These are phyloP conservation scores for Schrenkiella parvula DNA, from an alignment of 345 rosid species.

Conservation along the genomic window DNA sequence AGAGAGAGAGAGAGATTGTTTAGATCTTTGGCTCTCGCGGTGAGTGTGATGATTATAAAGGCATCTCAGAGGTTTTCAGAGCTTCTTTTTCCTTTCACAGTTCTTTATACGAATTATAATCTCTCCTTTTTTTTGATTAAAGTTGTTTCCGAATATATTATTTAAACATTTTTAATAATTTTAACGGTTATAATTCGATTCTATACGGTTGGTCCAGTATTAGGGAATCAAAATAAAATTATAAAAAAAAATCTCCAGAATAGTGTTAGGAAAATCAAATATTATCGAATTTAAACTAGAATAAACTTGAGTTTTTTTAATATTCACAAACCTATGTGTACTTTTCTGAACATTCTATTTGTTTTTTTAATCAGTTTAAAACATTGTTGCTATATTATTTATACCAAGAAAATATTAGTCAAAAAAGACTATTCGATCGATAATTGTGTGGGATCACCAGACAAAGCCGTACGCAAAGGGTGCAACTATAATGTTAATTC, in stretches of 20 bases:
- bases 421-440: neutral
- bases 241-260: neutral
- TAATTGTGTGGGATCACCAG: neutral
- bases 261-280: neutral
- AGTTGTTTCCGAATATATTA: constrained; percentile 8
- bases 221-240: neutral
- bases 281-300: neutral
- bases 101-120: constrained; percentile 3
- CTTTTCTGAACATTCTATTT: neutral
- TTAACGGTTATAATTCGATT: neutral
- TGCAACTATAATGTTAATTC: constrained; percentile 6
- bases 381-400: neutral
- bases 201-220: neutral
- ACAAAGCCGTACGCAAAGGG: neutral
- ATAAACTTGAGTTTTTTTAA: neutral
- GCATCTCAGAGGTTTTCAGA: neutral
- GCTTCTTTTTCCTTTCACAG: neutral
- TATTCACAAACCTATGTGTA: neutral
- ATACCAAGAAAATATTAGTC: neutral
- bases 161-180: neutral
- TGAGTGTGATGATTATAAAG: constrained; percentile 25
- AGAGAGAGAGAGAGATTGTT: constrained; percentile 9
- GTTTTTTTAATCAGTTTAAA: neutral
- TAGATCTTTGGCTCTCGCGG: constrained; percentile 1
- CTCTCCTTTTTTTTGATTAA: neutral